phyloP scores from a whole-genome alignment of 345 rosid genomes.

The Euphorbia pulcherrima region DNA sequence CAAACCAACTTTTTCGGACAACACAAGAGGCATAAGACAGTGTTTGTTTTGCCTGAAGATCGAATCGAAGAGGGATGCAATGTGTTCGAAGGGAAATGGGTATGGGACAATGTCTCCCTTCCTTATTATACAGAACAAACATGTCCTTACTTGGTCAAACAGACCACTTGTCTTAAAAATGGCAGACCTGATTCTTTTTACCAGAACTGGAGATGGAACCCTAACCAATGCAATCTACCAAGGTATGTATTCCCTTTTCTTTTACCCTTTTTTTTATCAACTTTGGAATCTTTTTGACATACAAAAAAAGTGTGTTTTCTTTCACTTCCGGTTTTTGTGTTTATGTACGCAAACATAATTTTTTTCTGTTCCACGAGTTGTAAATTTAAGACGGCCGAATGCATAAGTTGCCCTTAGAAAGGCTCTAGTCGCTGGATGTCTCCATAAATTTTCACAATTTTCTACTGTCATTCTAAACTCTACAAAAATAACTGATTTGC shows the following conservation, averaged over 20 bases:
- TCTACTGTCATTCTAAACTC: too few species aligned
- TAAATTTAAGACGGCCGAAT: too few species aligned
- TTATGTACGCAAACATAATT: too few species aligned
- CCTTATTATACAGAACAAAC: constrained; percentile 72
- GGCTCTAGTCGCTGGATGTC: too few species aligned
- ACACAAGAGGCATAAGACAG: constrained; percentile 23
- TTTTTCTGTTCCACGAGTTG: too few species aligned
- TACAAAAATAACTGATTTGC: too few species aligned
- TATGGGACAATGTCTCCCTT: constrained; percentile 74
- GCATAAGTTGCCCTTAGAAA: too few species aligned
- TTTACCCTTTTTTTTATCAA: not conserved
- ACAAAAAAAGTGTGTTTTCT: too few species aligned
- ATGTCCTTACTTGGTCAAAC: constrained; percentile 85
- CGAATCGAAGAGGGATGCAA: constrained; percentile 55
- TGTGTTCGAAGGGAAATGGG: constrained; percentile 78
- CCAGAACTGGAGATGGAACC: constrained; percentile 91
- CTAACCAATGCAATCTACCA: constrained; percentile 63
- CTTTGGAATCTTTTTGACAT: too few species aligned
- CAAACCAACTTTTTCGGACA: constrained; percentile 32
- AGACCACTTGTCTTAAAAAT: constrained; percentile 70
- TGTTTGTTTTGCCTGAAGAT: constrained; percentile 51
- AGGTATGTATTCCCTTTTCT: constrained; percentile 31
- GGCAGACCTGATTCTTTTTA: constrained; percentile 81
- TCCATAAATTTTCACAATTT: too few species aligned
- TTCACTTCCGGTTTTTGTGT: too few species aligned